These are phyloP conservation scores for Aspergillus sp. DNA, from an alignment of 2,329 filamentous ascomycete genomes.

Conservation along the genomic window DNA sequence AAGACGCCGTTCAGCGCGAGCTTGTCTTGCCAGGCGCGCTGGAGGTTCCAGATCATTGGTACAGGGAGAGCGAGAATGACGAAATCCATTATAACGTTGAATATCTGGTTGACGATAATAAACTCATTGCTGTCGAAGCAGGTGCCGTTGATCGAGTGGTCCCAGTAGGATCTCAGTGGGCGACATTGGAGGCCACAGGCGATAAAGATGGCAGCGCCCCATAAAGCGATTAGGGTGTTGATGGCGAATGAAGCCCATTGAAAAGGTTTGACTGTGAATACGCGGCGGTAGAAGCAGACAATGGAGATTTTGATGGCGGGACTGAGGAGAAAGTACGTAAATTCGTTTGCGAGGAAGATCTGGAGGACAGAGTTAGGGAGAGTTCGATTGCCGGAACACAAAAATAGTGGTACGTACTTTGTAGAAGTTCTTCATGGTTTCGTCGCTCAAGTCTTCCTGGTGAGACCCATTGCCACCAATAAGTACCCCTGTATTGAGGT, in stretches of 20 bases:
- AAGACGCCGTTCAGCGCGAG: constrained; percentile 35
- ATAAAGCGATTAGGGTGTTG: constrained; percentile 29
- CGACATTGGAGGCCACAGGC: constrained; percentile 34
- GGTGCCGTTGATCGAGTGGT: constrained; percentile 24
- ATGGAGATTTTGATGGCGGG: constrained; percentile 35
- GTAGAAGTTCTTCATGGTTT: constrained; percentile 29
- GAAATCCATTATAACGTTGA: constrained; percentile 36
- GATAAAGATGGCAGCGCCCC: constrained; percentile 31
- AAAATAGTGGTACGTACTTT: constrained; percentile 21
- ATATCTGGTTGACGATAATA: constrained; percentile 35
- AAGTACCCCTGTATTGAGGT: constrained; percentile 25
- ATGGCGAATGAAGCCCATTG: constrained; percentile 25
- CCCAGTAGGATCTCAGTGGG: constrained; percentile 32
- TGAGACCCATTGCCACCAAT: constrained; percentile 34
- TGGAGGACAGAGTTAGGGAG: constrained; percentile 8
- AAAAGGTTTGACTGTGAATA: constrained; percentile 32
- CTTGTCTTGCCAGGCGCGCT: constrained; percentile 36
- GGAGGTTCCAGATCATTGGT: constrained; percentile 37
- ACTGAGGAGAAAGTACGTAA: constrained; percentile 34
- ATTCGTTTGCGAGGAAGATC: constrained; percentile 37
- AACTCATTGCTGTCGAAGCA: constrained; percentile 30
- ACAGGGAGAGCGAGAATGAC: constrained; percentile 30
- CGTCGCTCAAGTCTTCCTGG: constrained; percentile 15
- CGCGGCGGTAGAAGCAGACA: constrained; percentile 36
- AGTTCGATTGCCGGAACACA: neutral